Conservation (phyloP, 495 filamentous ascomycete genomes). For the Copromyces sp. region DNA sequence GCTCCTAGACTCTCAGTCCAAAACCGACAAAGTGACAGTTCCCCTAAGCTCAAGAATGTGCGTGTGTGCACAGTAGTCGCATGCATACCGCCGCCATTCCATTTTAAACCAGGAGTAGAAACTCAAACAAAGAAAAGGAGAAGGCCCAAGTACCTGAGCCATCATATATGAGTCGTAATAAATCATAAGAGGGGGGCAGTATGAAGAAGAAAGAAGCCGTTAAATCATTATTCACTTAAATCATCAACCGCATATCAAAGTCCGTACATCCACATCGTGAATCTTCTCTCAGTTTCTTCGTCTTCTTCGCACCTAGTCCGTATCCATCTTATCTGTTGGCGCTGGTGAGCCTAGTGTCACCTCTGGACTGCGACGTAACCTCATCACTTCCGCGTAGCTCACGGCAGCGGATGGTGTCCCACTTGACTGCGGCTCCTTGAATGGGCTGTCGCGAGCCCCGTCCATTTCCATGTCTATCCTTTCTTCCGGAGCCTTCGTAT, state of each 20-base stretch:
- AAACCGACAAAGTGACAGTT: neutral
- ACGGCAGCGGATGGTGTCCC: neutral
- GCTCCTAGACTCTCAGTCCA: neutral
- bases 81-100: neutral
- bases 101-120: neutral
- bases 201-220: neutral
- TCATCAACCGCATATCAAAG: neutral
- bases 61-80: neutral
- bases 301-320: conserved; percentile 8
- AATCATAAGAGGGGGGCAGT: neutral
- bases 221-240: neutral
- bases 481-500: neutral
- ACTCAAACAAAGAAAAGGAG: neutral
- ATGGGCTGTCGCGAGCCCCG: neutral
- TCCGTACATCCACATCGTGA: neutral
- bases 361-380: conserved; percentile 13
- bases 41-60: neutral
- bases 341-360: conserved; percentile 24
- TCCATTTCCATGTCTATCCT: neutral
- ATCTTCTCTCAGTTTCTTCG: neutral
- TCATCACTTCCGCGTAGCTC: neutral
- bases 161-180: neutral
- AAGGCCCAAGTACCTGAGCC: neutral
- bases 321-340: conserved; percentile 23
- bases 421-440: neutral